Evolutionary conservation across 1,284 basidiomycete species (phyloP), one percentile per base, ranked within the genome.

Genomic region (Apiotrichum montevideense): DNA sequence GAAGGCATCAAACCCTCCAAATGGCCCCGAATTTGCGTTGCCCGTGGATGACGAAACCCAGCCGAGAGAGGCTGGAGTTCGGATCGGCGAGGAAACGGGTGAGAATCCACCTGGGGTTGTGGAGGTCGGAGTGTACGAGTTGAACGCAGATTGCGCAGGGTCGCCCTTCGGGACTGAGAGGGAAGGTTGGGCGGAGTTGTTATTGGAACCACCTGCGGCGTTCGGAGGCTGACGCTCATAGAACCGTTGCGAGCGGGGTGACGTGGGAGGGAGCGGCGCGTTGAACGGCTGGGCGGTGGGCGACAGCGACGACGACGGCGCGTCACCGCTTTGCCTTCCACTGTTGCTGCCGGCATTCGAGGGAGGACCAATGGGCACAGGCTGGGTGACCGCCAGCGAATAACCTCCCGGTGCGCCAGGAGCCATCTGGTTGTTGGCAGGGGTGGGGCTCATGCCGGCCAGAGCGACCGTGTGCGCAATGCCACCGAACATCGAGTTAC

Each of bases 201-300:
- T 35, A 5, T 48, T 40, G 6, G 54, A 46, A 2, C 55, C 62
- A 15, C 33, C 33, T 8, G 47, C 15, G 34, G 10, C n/a, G 44
- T 29, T 48, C 3, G 51, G 42, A 9, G 46, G 43, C 32, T 35
- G 55, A 11, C 41, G 39, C n/a, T 52, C 51, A 41, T 58, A 72
- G 57, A 68, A 73, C 21, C 70, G 54, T 29, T 60, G 62, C 11
- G 69, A 67, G 39, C 67, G 63, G n/a, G 73, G 72, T 1, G 69
- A 72, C 1, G 68, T 63, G 2, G 68, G 67, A 3, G 47, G 47
- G 3, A 68, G 60, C 6, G 69, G 59, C 3, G 61, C 59, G 47
- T 63, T 72, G 66, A 75, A 75, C 0, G 73, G 73, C 54, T 70
- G 70, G 14, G 73, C 73, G 6, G 65, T 75, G 0, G 73, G 73